phyloP scores from a whole-genome alignment of 1,284 basidiomycete species.

The Neonothopanus nambi region DNA sequence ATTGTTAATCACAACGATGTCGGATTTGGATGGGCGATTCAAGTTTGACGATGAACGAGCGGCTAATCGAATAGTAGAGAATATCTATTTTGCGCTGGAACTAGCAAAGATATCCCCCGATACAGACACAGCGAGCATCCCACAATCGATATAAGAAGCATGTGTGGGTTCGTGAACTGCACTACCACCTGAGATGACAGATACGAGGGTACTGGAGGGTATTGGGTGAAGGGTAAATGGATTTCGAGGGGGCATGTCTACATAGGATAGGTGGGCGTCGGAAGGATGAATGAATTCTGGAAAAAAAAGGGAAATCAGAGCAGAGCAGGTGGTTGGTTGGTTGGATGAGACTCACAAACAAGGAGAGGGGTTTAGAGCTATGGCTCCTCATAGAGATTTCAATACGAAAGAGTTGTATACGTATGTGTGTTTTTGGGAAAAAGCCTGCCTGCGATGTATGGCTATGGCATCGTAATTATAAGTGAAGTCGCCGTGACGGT shows the following conservation, averaged over 20 bases:
- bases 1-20: constrained; percentile 46
- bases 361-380: constrained; percentile 51
- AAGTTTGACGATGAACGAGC: constrained; percentile 20
- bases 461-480: too few species aligned
- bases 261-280: too few species aligned
- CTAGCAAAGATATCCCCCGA: constrained; percentile 68
- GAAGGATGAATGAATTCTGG: neutral
- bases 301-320: too few species aligned
- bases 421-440: constrained; percentile 32
- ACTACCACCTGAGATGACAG: too few species aligned
- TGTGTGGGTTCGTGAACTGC: constrained; percentile 73
- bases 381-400: constrained; percentile 53
- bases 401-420: constrained; percentile 48
- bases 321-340: neutral
- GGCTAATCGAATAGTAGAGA: constrained; percentile 51
- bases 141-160: constrained; percentile 56
- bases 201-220: constrained; percentile 57
- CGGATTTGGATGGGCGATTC: constrained; percentile 25
- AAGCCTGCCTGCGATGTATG: too few species aligned
- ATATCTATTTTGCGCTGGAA: constrained; percentile 61
- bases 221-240: constrained; percentile 34
- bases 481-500: too few species aligned
- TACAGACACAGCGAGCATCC: constrained; percentile 61
- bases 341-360: constrained; percentile 41
- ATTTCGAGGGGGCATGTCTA: constrained; percentile 39